phyloP scores from a whole-genome alignment of 768 basidiomycete genomes.

The Tulasnella sp. region DNA sequence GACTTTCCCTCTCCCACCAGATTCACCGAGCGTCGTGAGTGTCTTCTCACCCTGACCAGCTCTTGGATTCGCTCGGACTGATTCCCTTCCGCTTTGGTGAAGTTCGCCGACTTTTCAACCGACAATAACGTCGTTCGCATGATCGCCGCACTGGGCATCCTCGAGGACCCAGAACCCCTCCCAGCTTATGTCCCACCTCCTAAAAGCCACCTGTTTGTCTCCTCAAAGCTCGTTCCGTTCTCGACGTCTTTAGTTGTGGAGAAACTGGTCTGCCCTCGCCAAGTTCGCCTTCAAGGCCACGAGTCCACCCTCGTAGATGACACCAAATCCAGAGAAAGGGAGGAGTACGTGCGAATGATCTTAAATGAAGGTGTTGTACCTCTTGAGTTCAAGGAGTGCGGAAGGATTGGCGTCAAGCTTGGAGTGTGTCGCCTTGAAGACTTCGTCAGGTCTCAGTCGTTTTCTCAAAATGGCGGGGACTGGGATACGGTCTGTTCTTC shows the following conservation, averaged over 20 bases:
- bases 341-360: constrained; percentile 25
- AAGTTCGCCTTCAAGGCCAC: background rate
- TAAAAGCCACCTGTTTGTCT: background rate
- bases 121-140: constrained; percentile 29
- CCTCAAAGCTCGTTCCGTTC: constrained; percentile 28
- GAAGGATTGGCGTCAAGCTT: background rate
- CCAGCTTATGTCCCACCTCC: constrained; percentile 1
- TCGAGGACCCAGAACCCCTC: constrained; percentile 9
- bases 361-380: constrained; percentile 24
- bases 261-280: constrained; percentile 22
- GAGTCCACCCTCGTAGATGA: background rate
- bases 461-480: constrained; percentile 16
- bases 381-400: constrained; percentile 7
- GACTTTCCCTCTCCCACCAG: constrained; percentile 30
- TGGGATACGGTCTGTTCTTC: constrained; percentile 7
- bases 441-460: constrained; percentile 20
- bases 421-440: constrained; percentile 24
- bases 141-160: constrained; percentile 28
- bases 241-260: constrained; percentile 28
- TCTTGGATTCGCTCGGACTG: background rate
- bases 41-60: too few relatives aligned
- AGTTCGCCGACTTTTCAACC: constrained; percentile 32
- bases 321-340: background rate
- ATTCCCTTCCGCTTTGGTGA: background rate
- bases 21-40: constrained; percentile 17